These are phyloP conservation scores for Tetragonia tetragonoides DNA, from an alignment of 148 eudicot genomes.

Conservation along the genomic window DNA sequence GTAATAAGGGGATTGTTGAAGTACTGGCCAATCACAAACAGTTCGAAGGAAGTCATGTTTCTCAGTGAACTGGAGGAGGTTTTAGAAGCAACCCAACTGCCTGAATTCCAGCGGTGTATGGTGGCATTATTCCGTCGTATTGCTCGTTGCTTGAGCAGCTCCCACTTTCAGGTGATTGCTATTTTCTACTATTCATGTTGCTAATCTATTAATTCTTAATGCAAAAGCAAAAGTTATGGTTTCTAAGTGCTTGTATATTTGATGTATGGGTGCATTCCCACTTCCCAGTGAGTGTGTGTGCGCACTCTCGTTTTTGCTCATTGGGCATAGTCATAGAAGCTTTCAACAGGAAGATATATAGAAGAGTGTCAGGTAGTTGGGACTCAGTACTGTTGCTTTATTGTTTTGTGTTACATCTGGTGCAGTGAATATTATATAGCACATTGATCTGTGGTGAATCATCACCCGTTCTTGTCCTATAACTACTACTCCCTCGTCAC, in stretches of 20 bases:
- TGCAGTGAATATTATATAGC: background rate
- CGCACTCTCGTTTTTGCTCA: no score
- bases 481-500: no score
- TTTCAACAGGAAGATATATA: no score
- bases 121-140: conserved; percentile 70
- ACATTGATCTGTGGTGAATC: background rate
- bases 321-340: no score
- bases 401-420: background rate
- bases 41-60: conserved; percentile 95
- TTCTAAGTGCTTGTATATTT: background rate
- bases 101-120: conserved; percentile 92
- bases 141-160: conserved; percentile 44
- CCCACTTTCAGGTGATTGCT: conserved; percentile 81
- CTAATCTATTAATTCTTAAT: background rate
- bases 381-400: no score
- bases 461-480: background rate
- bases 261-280: background rate
- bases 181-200: background rate
- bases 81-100: conserved; percentile 81
- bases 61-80: conserved; percentile 88
- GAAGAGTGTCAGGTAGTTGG: no score
- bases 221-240: background rate
- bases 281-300: background rate
- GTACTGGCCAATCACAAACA: conserved; percentile 92
- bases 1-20: conserved; percentile 79